phyloP scores from a whole-genome alignment of 257 asterid genomes.

The Ehretia macrophylla region DNA sequence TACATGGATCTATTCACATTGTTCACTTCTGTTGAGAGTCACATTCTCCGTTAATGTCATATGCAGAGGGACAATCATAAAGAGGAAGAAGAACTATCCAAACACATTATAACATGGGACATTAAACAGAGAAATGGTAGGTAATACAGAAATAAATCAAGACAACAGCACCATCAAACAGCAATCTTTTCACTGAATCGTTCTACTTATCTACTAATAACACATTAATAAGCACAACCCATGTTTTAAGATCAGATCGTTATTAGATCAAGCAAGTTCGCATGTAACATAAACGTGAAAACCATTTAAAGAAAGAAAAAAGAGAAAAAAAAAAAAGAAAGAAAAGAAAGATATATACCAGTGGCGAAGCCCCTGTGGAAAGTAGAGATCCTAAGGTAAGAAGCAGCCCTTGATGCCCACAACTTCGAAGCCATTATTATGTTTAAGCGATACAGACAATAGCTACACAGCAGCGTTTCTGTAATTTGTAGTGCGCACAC shows the following conservation, averaged over 20 bases:
- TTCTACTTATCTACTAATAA: no score
- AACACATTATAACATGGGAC: no score
- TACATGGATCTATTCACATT: no score
- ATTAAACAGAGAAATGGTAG: no score
- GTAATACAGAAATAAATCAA: no score
- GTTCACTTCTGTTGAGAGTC: no score
- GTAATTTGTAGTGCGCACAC: slow-evolving; percentile 17
- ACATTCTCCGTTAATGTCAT: no score
- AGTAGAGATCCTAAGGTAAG: slow-evolving; percentile 70
- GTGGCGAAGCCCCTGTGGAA: slow-evolving; percentile 79
- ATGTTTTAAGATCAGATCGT: slow-evolving; percentile 35
- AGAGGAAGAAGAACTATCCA: no score
- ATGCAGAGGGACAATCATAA: no score
- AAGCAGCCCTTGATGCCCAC: slow-evolving; percentile 86
- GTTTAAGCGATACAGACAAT: slow-evolving; percentile 1
- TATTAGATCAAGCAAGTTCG: slow-evolving; percentile 32
- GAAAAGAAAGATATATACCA: slow-evolving; percentile 29
- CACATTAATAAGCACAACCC: slow-evolving; percentile 4
- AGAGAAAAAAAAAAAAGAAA: background rate
- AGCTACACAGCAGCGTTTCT: slow-evolving; percentile 18
- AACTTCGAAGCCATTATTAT: slow-evolving; percentile 59
- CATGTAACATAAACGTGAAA: slow-evolving; percentile 6
- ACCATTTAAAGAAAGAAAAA: background rate
- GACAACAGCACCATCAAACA: no score
- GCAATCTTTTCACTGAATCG: no score